Conservation (phyloP, 1,139 yeast species). For the Scheffersomyces titani region DNA sequence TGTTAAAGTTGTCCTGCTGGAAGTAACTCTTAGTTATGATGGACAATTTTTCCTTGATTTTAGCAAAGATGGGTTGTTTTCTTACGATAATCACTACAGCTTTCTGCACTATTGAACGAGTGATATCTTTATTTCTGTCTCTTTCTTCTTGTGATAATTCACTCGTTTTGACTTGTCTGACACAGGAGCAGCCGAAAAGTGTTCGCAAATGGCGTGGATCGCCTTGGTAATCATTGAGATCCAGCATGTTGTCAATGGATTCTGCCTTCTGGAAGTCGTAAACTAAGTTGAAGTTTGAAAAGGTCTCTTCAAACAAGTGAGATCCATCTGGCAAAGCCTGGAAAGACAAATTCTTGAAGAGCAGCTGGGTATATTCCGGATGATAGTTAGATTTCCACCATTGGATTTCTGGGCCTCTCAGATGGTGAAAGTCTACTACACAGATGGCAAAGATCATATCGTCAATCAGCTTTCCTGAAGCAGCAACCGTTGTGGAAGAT, state of each 20-base stretch:
- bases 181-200: slow-evolving; percentile 90
- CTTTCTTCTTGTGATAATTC: slow-evolving; percentile 52
- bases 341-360: slow-evolving; percentile 91
- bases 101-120: slow-evolving; percentile 89
- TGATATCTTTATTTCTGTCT: slow-evolving; percentile 63
- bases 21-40: slow-evolving; percentile 88
- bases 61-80: slow-evolving; percentile 79
- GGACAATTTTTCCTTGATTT: slow-evolving; percentile 84
- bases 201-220: slow-evolving; percentile 63
- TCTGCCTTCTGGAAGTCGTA: slow-evolving; percentile 59
- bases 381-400: slow-evolving; percentile 78
- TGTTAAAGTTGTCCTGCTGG: slow-evolving; percentile 74
- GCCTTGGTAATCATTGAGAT: slow-evolving; percentile 43
- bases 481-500: slow-evolving; percentile 3
- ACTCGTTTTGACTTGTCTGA: slow-evolving; percentile 72
- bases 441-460: slow-evolving; percentile 77
- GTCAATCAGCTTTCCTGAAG: slow-evolving; percentile 7
- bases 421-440: slow-evolving; percentile 91
- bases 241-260: slow-evolving; percentile 47
- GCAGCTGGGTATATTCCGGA: slow-evolving; percentile 33
- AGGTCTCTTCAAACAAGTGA: slow-evolving; percentile 88
- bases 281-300: slow-evolving; percentile 85
- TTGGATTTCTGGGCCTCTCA: slow-evolving; percentile 93
- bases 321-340: slow-evolving; percentile 97
- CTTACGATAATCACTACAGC: slow-evolving; percentile 85